Base-by-base conservation (phyloP, 441 rosid genomes). In the Croton setiger region DNA sequence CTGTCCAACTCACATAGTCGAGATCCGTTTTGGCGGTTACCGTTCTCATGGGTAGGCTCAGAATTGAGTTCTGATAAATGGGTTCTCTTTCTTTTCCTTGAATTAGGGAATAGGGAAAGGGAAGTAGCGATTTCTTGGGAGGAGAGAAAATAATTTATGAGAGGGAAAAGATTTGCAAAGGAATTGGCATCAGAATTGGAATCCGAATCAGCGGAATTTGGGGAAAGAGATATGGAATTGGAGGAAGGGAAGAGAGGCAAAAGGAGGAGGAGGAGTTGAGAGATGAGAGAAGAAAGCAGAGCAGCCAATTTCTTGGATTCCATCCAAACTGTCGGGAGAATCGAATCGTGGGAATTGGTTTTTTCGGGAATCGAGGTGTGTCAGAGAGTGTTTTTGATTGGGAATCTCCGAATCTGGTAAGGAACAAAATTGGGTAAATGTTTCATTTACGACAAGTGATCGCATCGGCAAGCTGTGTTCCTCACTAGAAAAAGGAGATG, bases 251-350 rank as follows among this genome's bases (percentile, higher is more conserved):
- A 75, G 65, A 80, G 72, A 60, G 79, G 81, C 62, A 80, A 71
- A 1, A 82, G 72, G 8, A 79, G 67, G 36, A 78, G 69, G 59
- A 78, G 65, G 49, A 86, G 75, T 64, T 86, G 80, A 27, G 89
- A 78, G 62, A 83, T 68, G 37, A 86, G 71, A 52, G 84, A 75
- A 4, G 87, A 74, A 62, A 84, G 81, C 15, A 82, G 64, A 81
- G 83, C 85, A 14, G 91, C 81, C 79, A 88, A 47, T 75, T 84
- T 80, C 53, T 71, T 80, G n/a, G 87, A 74, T 79, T 82, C 86
- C 93, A 86, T 88, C 36, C 41, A 61, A 61, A 44, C 52, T 77
- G 67, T 72, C 65, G 53, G 64, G n/a, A 27, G 60, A 27, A 55
- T 27, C 60, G 31, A n/a, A 56, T 37, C 37, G 54, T 55, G 53